Conservation (phyloP, 306 rosid genomes). For the Malus sieversii region DNA sequence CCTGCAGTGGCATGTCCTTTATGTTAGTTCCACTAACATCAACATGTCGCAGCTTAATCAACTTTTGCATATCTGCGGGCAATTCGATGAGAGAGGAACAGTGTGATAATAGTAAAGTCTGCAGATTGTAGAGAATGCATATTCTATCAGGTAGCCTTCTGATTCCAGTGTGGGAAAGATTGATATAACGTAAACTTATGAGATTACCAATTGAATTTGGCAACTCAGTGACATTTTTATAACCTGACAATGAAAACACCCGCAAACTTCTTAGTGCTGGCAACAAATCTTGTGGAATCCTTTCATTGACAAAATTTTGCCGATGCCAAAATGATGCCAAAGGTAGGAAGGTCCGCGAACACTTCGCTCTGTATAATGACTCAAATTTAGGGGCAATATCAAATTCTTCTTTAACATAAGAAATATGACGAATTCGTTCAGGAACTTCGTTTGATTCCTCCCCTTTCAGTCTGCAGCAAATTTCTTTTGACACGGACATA, state of each 20-base stretch:
- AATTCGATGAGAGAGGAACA: not conserved
- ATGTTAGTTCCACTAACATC: not conserved
- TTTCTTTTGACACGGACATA: not conserved
- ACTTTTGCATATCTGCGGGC: not conserved
- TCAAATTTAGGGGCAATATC: not conserved
- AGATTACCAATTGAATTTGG: not conserved
- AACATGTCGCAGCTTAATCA: not conserved
- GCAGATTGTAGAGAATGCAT: conserved; percentile 10
- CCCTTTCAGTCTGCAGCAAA: not conserved
- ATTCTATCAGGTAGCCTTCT: not conserved
- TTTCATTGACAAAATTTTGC: not conserved
- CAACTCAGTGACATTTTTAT: too few relatives aligned
- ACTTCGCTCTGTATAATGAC: not conserved
- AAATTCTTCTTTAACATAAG: not conserved
- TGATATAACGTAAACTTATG: not conserved
- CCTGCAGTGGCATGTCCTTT: not conserved
- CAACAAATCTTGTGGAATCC: not conserved
- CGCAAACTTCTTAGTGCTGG: not conserved
- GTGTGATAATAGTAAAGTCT: not conserved
- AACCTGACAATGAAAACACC: not conserved
- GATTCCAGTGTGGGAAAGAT: not conserved
- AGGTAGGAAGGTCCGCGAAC: not conserved
- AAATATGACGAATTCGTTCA: not conserved
- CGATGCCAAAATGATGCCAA: too few relatives aligned
- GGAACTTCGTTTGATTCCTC: not conserved